Base-by-base conservation (phyloP, 192 early-diverging fungal species). In the Rhizophlyctis rosea region DNA sequence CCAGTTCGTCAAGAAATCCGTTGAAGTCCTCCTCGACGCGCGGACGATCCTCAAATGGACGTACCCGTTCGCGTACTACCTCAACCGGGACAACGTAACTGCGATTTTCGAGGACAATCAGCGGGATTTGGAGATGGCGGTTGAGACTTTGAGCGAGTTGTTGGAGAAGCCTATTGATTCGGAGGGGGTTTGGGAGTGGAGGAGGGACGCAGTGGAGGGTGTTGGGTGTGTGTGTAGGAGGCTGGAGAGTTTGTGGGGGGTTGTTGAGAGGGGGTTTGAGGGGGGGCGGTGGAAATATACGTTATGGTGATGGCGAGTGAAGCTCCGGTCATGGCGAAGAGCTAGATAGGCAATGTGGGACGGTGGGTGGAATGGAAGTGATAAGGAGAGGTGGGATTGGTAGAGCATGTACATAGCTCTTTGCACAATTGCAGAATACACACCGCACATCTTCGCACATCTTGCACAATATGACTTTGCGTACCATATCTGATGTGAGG, bases 41-140 rank as follows among this genome's bases (percentile, higher is more conserved):
- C 92, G 97, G 65, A 87, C 79, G 70, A 96, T 93, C 0, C 81
- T 99, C 25, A 96, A 93, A 65, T 99, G 97, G 97, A 95, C 95
- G 0, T 99, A 97, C 72, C 88, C 87, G 4, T 91, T 99, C 71
- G 97, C 94, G 0, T 99, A 91, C 76, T 99, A 96, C 65, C 84
- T 99, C 68, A 67, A 72, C 13, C 78, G 87, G 32, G 83, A 86
- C 64, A 98, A 98, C 77, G 75, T 87, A 67, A 95, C 93, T 16
- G 87, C 80, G 5, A 73, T 99, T 29, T 99, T 98, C 76, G 94
- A 98, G 72, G 91, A 97, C 72, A 98, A 99, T 76, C 97, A 99
- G 81, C 81, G 90, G 3, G 94, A 98, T 65, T 73, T 99, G n/a
- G 95, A 99, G 71, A 91, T 97, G 85, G 94, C 95, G 18, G 93